These are phyloP conservation scores for Clavulina sp. DNA, from an alignment of 768 basidiomycete genomes.

Conservation along the genomic window DNA sequence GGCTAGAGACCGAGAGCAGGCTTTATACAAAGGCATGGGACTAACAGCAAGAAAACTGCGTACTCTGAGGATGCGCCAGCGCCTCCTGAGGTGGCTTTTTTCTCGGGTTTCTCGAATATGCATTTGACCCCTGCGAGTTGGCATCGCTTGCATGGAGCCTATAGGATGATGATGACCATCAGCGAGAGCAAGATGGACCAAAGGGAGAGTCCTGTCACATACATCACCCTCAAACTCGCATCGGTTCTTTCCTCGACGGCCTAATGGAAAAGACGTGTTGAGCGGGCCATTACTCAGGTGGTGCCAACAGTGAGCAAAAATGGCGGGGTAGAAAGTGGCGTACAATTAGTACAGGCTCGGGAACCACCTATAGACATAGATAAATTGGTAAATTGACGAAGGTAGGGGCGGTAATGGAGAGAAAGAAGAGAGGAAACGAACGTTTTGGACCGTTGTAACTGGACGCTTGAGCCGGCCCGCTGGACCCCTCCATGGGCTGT, in stretches of 20 bases:
- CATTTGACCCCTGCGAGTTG: constrained; percentile 65
- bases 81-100: constrained; percentile 45
- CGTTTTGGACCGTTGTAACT: too few relatives aligned
- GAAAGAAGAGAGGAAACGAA: too few relatives aligned
- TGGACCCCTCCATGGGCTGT: too few relatives aligned
- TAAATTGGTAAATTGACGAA: not conserved
- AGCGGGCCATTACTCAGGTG: not conserved
- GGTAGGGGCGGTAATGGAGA: too few relatives aligned
- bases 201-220: constrained; percentile 14
- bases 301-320: too few relatives aligned
- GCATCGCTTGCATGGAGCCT: constrained; percentile 85
- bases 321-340: too few relatives aligned
- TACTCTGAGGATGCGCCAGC: constrained; percentile 43
- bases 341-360: constrained; percentile 1
- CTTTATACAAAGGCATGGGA: not conserved
- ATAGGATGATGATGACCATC: not conserved
- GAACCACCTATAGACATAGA: not conserved
- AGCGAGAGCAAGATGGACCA: constrained; percentile 16
- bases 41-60: constrained; percentile 7
- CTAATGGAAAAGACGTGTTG: not conserved
- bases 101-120: constrained; percentile 82
- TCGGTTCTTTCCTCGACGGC: constrained; percentile 82
- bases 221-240: constrained; percentile 69
- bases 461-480: too few relatives aligned
- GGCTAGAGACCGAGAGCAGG: constrained; percentile 28